Evolutionary conservation across 768 basidiomycete genomes (phyloP), one percentile per base, ranked within the genome.

Genomic region (Pisolithus orientalis): DNA sequence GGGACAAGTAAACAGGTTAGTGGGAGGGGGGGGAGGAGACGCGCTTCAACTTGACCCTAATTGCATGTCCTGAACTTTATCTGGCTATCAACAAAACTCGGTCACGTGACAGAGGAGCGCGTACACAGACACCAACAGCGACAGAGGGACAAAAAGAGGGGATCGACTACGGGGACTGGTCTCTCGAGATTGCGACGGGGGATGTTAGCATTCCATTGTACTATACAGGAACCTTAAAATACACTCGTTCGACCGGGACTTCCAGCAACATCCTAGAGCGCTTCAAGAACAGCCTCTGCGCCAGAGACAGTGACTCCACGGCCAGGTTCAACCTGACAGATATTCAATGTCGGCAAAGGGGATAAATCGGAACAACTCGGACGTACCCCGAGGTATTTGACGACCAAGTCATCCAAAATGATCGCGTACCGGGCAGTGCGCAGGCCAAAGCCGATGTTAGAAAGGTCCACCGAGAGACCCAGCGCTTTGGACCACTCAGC

Each of bases 341-440:
- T 45, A 61, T 54, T 52, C 63, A 61, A 29, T 28, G 44, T 44
- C 11, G 65, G 37, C 39, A 65, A 43, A 46, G 37, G 3, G 1
- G 24, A 57, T 8, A 16, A 17, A 16, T 40, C 17, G 59, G 61
- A 39, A 34, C 8, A 38, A 24, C 46, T 9, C n/a, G 11, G 28
- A 69, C 77, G 47, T 57, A 82, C 85, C 62, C 68, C 78, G 50
- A 90, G 59, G 59, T 85, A 83, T 55, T 78, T 80, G 59, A 92
- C 80, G 55, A 82, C 78, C 49, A 88, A 76, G 62, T 88, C 76
- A 44, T 92, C 84, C 59, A 87, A 59, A 59, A 88, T 69, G 52
- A 88, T 57, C 28, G 81, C 84, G 55, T 80, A 87, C 45, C 85
- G 79, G 25, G 66, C 66, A 32, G 83, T 84, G 48, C 85, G 82